Evolutionary conservation across 495 filamentous ascomycete species (phyloP).

Genomic region (Aspergillus affinis): DNA sequence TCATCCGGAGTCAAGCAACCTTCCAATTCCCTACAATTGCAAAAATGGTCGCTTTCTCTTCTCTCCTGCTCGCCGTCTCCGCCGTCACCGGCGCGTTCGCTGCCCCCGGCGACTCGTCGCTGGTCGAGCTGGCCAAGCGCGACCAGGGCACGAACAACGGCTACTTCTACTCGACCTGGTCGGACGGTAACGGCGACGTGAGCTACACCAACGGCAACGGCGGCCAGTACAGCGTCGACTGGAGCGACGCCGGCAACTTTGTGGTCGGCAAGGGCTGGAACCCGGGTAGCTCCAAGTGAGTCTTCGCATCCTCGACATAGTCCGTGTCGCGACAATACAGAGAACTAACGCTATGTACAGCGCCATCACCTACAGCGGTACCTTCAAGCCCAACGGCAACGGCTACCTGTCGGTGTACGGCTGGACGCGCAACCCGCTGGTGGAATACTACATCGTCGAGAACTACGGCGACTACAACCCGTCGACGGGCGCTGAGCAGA

Average conservation of each 20-base stretch:
- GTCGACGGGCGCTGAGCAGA: slow-evolving; percentile 38
- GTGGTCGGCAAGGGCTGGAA: slow-evolving; percentile 64
- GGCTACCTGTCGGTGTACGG: slow-evolving; percentile 61
- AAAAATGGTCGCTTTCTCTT: slow-evolving; percentile 48
- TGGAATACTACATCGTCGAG: slow-evolving; percentile 67
- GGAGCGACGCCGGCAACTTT: slow-evolving; percentile 58
- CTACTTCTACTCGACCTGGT: slow-evolving; percentile 65
- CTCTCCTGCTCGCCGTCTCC: slow-evolving; percentile 36
- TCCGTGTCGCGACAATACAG: too few species aligned
- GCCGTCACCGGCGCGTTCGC: slow-evolving; percentile 34
- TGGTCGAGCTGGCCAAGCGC: slow-evolving; percentile 24
- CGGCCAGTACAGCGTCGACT: slow-evolving; percentile 55
- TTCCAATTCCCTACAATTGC: slow-evolving; percentile 14
- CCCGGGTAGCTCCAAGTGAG: slow-evolving; percentile 46
- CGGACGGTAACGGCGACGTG: slow-evolving; percentile 50
- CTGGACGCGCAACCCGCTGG: slow-evolving; percentile 60
- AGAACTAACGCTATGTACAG: slow-evolving; percentile 24
- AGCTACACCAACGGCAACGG: slow-evolving; percentile 57
- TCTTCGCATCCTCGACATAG: background rate
- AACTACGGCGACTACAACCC: slow-evolving; percentile 56
- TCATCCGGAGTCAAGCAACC: background rate
- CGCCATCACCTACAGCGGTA: slow-evolving; percentile 52
- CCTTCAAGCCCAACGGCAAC: slow-evolving; percentile 55
- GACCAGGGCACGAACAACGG: slow-evolving; percentile 54
- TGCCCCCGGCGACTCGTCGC: slow-evolving; percentile 30